Percentiles rank a stretch among this genome's conserved stretches.
phyloP scores from a whole-genome alignment of 768 basidiomycete species.

The Rhodocollybia butyracea region DNA sequence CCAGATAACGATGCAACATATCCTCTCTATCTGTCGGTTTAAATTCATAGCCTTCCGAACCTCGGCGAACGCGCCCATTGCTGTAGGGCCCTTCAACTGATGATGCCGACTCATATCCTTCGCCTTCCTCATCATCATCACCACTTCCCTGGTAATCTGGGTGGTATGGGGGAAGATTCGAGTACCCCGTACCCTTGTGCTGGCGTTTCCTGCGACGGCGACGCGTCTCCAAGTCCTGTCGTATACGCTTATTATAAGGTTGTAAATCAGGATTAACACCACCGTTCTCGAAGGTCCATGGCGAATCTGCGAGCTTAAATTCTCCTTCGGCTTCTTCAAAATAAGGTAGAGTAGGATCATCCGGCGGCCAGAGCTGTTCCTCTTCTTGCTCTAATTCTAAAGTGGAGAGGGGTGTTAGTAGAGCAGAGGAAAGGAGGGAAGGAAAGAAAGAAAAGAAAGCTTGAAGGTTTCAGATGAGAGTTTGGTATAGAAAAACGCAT shows the following conservation, averaged over 20 bases:
- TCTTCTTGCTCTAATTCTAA: background rate
- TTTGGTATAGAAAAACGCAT: background rate
- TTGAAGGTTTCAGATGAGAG: background rate
- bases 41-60: slow-evolving; percentile 85
- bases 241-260: slow-evolving; percentile 51
- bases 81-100: slow-evolving; percentile 21
- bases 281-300: slow-evolving; percentile 86
- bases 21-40: slow-evolving; percentile 58
- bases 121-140: slow-evolving; percentile 24
- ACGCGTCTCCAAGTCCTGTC: slow-evolving; percentile 19
- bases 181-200: slow-evolving; percentile 29
- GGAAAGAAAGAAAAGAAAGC: background rate
- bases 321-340: slow-evolving; percentile 30
- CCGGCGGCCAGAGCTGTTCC: slow-evolving; percentile 62
- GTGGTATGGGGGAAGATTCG: slow-evolving; percentile 71
- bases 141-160: slow-evolving; percentile 54
- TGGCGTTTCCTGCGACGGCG: slow-evolving; percentile 21
- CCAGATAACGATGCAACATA: slow-evolving; percentile 57
- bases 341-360: slow-evolving; percentile 47
- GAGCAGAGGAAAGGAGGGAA: background rate
- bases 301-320: slow-evolving; percentile 54
- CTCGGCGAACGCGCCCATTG: slow-evolving; percentile 46
- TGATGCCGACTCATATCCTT: slow-evolving; percentile 27
- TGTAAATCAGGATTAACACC: slow-evolving; percentile 71
- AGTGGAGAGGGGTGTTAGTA: background rate